Base-by-base conservation (phyloP, 768 basidiomycete genomes). In the Megacollybia marginata region DNA sequence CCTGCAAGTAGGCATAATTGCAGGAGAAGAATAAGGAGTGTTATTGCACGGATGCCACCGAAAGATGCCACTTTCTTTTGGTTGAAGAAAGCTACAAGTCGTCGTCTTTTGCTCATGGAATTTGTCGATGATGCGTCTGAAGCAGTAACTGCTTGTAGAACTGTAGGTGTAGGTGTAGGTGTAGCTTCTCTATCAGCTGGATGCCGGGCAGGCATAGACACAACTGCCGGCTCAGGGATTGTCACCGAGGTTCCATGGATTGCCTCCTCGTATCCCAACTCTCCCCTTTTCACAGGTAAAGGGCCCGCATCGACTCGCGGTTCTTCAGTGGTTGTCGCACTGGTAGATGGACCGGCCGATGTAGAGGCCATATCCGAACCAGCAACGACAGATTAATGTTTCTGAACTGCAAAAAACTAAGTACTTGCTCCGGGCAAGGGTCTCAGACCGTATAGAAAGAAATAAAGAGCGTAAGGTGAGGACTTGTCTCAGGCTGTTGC, bases 271-370 rank as follows among this genome's bases (percentile, higher is more conserved):
- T 69, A 87, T 18, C 83, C 83, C 47, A 87, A 79, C 58, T 85
- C 83, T 23, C 83, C 85, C 16, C 74, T 70, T 62, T 85, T 85
- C 42, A 59, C 61, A 47, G 83, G 84, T 58, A 84, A 65, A 48
- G 83, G 82, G 40, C 70, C 81, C 57, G 82, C 81, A 69, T 84
- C 70, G 48, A 65, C 68, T 56, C 69, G 68, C 54, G 56, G 48
- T 58, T 68, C 67, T 49, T 62, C 60, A 49, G 49, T 16, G n/a
- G 44, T 20, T 40, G 44, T 48, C 40, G 53, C 36, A 49, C 20
- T 54, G 33, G 53, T 51, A 23, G 61, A 60, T 48, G 60, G 52
- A 51, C 52, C 11, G 33, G 52, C 45, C 16, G 51, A 32, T 31
- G 42, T 31, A 33, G 58, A 38, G 23, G 23, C 23, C 23, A 28